These are phyloP conservation scores for Amesomyces nigricolor DNA, from an alignment of 2,329 filamentous ascomycete genomes.

Conservation along the genomic window DNA sequence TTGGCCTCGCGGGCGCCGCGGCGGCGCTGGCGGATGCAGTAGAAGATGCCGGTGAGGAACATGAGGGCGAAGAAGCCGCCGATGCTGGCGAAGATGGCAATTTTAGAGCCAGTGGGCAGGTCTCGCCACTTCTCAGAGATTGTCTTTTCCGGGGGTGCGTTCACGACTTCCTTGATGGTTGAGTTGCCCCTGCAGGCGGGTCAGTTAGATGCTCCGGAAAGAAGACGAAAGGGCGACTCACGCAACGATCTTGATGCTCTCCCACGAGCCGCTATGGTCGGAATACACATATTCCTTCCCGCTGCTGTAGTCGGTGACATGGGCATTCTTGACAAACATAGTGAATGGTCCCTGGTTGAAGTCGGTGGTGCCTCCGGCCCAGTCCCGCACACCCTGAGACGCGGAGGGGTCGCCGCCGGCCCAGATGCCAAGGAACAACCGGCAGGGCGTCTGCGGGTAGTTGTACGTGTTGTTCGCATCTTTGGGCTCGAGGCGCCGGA, in stretches of 20 bases:
- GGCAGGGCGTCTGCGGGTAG: slow-evolving; percentile 75
- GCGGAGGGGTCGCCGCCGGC: slow-evolving; percentile 55
- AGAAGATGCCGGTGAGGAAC: slow-evolving; percentile 41
- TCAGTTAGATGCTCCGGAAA: not conserved
- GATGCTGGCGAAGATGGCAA: slow-evolving; percentile 46
- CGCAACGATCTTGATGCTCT: slow-evolving; percentile 56
- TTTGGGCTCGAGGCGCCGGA: slow-evolving; percentile 57
- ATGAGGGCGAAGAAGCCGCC: slow-evolving; percentile 42
- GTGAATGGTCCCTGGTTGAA: slow-evolving; percentile 61
- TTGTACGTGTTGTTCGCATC: slow-evolving; percentile 57
- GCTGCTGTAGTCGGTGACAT: slow-evolving; percentile 52
- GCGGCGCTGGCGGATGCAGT: slow-evolving; percentile 51
- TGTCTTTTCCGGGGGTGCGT: slow-evolving; percentile 35
- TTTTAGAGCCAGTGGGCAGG: slow-evolving; percentile 46
- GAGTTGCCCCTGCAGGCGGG: slow-evolving; percentile 49
- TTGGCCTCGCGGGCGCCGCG: slow-evolving; percentile 47
- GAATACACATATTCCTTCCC: slow-evolving; percentile 61
- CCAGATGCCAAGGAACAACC: slow-evolving; percentile 62
- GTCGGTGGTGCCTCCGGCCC: slow-evolving; percentile 66
- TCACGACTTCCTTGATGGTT: slow-evolving; percentile 44
- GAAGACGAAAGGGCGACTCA: slow-evolving; percentile 34
- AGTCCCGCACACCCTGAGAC: slow-evolving; percentile 54
- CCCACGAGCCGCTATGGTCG: slow-evolving; percentile 55
- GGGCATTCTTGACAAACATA: slow-evolving; percentile 64
- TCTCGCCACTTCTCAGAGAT: slow-evolving; percentile 49